Percentiles rank a stretch among this genome's conserved stretches.
These are phyloP conservation scores for Ceratocystis smalleyi DNA, from an alignment of 2,329 filamentous ascomycete genomes.

Conservation along the genomic window DNA sequence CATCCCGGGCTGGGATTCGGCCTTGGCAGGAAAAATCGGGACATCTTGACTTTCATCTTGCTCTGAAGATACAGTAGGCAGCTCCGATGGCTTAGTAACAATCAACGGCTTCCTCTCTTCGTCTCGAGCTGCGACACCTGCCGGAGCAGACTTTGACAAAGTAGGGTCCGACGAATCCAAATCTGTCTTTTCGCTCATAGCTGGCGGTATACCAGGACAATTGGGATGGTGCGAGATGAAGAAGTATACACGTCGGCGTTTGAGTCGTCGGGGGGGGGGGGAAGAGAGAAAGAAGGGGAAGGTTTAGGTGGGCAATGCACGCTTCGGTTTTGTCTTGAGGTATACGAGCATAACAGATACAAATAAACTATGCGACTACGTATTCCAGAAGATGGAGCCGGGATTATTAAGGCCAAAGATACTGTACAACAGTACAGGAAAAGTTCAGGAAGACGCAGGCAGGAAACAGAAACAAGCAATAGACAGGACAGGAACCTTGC, in stretches of 20 bases:
- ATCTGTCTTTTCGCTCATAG: neutral
- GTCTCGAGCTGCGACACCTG: neutral
- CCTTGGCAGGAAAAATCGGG: neutral
- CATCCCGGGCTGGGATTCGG: neutral
- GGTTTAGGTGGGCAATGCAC: neutral
- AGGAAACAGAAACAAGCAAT: neutral
- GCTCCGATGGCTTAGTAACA: neutral
- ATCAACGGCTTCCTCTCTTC: conserved; percentile 1
- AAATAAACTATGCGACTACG: neutral
- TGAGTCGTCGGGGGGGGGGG: neutral
- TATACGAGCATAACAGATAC: neutral
- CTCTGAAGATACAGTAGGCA: neutral
- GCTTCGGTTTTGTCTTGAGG: neutral
- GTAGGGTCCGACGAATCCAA: neutral
- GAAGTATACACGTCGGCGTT: neutral
- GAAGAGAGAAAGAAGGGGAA: neutral
- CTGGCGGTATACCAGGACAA: neutral
- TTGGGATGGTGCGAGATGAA: neutral
- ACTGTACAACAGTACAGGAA: neutral
- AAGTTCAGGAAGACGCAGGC: neutral
- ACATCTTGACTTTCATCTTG: neutral
- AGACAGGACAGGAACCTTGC: neutral
- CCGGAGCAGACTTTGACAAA: neutral
- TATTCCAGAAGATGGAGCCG: neutral
- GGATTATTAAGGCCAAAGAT: neutral